Conservation (phyloP, 2,329 filamentous ascomycete genomes). For the Fusarium brachygibbosum region DNA sequence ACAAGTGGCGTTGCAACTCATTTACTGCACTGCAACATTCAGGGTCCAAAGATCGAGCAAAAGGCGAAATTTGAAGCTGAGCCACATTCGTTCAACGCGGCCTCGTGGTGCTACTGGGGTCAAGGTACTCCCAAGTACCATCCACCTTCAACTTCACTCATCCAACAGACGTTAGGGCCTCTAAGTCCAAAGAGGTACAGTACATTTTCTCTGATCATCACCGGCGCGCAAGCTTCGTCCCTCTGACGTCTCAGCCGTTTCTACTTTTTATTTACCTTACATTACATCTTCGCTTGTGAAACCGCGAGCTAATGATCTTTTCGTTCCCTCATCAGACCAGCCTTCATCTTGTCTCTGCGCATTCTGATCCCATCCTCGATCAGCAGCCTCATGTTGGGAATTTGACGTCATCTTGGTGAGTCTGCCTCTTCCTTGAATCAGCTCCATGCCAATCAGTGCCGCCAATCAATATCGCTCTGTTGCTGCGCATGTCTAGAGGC, state of each 20-base stretch:
- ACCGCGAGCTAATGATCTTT: constrained; percentile 4
- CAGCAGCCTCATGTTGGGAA: constrained; percentile 16
- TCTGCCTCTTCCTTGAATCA: constrained; percentile 35
- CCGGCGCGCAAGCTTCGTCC: constrained; percentile 8
- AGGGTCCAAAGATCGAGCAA: constrained; percentile 20
- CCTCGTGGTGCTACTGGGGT: constrained; percentile 31
- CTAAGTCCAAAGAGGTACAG: constrained; percentile 26
- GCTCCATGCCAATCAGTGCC: constrained; percentile 28
- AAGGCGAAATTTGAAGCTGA: constrained; percentile 40
- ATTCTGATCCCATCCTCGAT: constrained; percentile 14
- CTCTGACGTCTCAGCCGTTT: neutral
- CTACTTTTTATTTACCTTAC: constrained; percentile 5
- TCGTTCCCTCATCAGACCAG: constrained; percentile 13
- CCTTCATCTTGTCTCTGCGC: constrained; percentile 14
- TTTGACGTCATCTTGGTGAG: constrained; percentile 50
- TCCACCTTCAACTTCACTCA: constrained; percentile 26
- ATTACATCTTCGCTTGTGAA: constrained; percentile 1
- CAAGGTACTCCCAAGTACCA: constrained; percentile 32
- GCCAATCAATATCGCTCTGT: constrained; percentile 28
- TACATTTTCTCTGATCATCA: constrained; percentile 16
- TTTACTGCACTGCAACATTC: neutral
- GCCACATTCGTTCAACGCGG: constrained; percentile 48
- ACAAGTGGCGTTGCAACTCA: neutral
- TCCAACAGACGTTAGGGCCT: constrained; percentile 19
- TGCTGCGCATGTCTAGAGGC: constrained; percentile 23